These are phyloP conservation scores for Backusella westeae DNA, from an alignment of 192 early-diverging fungal genomes.

Conservation along the genomic window DNA sequence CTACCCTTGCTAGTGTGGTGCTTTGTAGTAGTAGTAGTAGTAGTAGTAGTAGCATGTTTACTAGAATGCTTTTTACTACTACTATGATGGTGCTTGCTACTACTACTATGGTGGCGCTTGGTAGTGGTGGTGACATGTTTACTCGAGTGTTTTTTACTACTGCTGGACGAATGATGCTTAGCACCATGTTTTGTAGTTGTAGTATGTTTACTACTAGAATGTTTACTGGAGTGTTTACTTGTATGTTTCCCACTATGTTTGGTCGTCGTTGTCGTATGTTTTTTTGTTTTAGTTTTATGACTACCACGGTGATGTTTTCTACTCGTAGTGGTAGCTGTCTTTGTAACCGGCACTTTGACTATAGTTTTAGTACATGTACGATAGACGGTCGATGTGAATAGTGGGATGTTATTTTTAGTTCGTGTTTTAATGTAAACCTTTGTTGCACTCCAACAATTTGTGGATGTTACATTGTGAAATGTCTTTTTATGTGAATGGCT, in stretches of 20 bases:
- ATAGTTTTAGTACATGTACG: not conserved
- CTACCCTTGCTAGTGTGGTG: not conserved
- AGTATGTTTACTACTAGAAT: not conserved
- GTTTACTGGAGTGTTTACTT: not conserved
- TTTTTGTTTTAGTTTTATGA: not conserved
- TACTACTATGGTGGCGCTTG: not conserved
- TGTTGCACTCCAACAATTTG: not conserved
- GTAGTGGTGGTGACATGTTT: not conserved
- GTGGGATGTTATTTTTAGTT: not conserved
- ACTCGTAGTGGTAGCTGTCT: not conserved
- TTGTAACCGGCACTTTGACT: not conserved
- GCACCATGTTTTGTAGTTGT: not conserved
- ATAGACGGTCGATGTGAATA: not conserved
- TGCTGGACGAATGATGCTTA: not conserved
- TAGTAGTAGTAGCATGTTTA: not conserved
- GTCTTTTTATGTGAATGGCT: not conserved
- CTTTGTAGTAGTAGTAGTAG: not conserved
- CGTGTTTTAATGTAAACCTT: constrained; percentile 3
- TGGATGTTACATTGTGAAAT: not conserved
- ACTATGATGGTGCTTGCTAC: not conserved
- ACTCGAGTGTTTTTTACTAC: not conserved
- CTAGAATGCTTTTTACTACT: not conserved
- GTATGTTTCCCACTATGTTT: not conserved
- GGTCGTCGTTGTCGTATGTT: not conserved
- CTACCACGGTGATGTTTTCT: not conserved